A percentile compares a stretch with the other conserved stretches of the same genome.
Conservation (phyloP, 2,329 filamentous ascomycete species). For the Clarireedia monteithiana region DNA sequence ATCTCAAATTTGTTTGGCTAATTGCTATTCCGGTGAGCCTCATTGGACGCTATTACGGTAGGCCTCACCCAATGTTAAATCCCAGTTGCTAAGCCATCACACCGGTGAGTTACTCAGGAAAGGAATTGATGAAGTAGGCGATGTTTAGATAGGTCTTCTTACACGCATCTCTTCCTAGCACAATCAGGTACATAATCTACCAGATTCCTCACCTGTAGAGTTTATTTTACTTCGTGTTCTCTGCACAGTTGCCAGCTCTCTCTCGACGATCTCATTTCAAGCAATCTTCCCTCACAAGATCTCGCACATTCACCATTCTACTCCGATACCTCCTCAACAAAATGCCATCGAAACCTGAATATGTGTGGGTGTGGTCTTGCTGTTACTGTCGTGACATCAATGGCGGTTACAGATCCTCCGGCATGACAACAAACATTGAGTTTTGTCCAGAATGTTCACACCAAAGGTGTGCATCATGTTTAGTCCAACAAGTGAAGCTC, state of each 20-base stretch:
- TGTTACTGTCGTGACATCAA: not conserved
- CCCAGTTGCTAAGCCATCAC: too few relatives aligned
- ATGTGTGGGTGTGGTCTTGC: not conserved
- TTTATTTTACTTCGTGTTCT: not conserved
- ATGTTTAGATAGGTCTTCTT: too few relatives aligned
- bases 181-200: too few relatives aligned
- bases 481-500: not conserved
- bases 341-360: not conserved
- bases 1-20: too few relatives aligned
- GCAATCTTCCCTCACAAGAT: not conserved
- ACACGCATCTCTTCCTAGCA: too few relatives aligned
- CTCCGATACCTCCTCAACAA: not conserved
- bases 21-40: too few relatives aligned
- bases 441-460: not conserved
- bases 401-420: not conserved
- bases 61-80: too few relatives aligned
- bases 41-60: too few relatives aligned
- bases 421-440: slow-evolving; percentile 1
- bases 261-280: not conserved
- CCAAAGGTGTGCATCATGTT: not conserved
- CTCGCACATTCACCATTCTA: not conserved
- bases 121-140: too few relatives aligned
- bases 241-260: not conserved
- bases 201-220: too few relatives aligned
- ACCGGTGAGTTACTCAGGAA: too few relatives aligned